Conservation (phyloP, 768 basidiomycete species). For the Russula brevipes region DNA sequence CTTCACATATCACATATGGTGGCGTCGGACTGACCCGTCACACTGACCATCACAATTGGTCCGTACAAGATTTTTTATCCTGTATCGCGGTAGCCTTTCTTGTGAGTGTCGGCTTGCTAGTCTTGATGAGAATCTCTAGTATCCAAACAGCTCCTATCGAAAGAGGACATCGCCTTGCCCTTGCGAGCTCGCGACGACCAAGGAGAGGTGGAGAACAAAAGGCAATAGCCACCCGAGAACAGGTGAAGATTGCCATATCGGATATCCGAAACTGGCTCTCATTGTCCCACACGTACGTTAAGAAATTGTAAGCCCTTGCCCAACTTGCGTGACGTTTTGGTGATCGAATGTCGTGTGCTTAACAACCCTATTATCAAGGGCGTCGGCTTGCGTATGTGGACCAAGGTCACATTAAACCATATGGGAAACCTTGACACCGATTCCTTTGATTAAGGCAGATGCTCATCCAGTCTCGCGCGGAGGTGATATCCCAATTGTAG, state of each 20-base stretch:
- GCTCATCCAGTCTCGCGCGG: slow-evolving; percentile 54
- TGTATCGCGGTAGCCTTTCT: slow-evolving; percentile 55
- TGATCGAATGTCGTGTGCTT: slow-evolving; percentile 33
- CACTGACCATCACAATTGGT: slow-evolving; percentile 40
- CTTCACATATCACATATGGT: too few relatives aligned
- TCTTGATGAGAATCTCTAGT: too few relatives aligned
- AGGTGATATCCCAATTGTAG: slow-evolving; percentile 46
- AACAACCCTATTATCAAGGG: slow-evolving; percentile 58
- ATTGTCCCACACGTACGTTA: too few relatives aligned
- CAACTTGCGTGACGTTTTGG: too few relatives aligned
- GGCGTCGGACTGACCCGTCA: too few relatives aligned
- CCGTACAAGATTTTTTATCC: slow-evolving; percentile 60
- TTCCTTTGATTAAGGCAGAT: slow-evolving; percentile 50
- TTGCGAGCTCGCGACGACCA: slow-evolving; percentile 65
- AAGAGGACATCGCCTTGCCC: slow-evolving; percentile 49
- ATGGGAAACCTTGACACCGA: neutral
- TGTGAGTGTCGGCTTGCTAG: slow-evolving; percentile 49
- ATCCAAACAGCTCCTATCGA: slow-evolving; percentile 28
- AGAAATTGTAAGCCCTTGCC: too few relatives aligned
- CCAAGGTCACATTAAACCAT: too few relatives aligned
- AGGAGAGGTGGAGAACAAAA: slow-evolving; percentile 51
- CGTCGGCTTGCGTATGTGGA: slow-evolving; percentile 30
- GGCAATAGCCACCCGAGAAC: slow-evolving; percentile 45
- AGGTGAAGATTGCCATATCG: slow-evolving; percentile 50
- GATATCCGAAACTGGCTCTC: slow-evolving; percentile 38